Conservation (phyloP, 441 rosid species). For the Mallotus repandus region DNA sequence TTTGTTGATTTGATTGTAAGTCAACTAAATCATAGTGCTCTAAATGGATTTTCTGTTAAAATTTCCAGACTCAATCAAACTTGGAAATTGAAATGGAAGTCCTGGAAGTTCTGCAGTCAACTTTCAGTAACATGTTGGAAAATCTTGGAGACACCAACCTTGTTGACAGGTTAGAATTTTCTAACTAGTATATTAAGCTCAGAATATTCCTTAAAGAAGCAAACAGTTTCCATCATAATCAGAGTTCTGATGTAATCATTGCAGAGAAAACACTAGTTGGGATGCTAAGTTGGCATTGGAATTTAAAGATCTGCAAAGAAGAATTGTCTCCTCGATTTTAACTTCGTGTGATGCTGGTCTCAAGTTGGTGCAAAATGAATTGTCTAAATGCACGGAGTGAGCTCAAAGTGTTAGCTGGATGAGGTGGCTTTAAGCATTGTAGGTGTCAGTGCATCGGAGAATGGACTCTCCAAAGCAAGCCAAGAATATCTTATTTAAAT, state of each 20-base stretch:
- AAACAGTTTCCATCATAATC: not conserved
- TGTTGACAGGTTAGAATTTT: constrained; percentile 40
- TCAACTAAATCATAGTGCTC: not conserved
- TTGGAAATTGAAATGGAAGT: constrained; percentile 64
- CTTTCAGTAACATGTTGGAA: constrained; percentile 63
- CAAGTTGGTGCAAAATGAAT: constrained; percentile 50
- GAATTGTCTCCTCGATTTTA: constrained; percentile 64
- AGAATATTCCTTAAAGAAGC: not conserved
- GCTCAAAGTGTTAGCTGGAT: constrained; percentile 1
- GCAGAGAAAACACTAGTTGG: constrained; percentile 54
- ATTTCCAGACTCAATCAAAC: constrained; percentile 46
- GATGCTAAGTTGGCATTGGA: constrained; percentile 63
- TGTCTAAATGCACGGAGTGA: constrained; percentile 24
- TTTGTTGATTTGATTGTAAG: not conserved
- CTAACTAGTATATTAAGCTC: constrained; percentile 1
- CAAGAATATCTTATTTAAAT: not conserved
- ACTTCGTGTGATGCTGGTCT: constrained; percentile 64
- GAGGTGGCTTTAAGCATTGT: not conserved
- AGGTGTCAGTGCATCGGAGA: not conserved
- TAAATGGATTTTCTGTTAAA: not conserved
- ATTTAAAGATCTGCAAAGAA: constrained; percentile 56
- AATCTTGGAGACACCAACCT: constrained; percentile 52
- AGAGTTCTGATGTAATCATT: constrained; percentile 5
- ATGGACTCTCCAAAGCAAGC: not conserved
- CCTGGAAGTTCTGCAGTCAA: constrained; percentile 55